Evolutionary conservation across 176 grass and related monocot genomes (phyloP), one percentile per base, ranked within the genome.

Genomic region (Phoenix roebelenii): DNA sequence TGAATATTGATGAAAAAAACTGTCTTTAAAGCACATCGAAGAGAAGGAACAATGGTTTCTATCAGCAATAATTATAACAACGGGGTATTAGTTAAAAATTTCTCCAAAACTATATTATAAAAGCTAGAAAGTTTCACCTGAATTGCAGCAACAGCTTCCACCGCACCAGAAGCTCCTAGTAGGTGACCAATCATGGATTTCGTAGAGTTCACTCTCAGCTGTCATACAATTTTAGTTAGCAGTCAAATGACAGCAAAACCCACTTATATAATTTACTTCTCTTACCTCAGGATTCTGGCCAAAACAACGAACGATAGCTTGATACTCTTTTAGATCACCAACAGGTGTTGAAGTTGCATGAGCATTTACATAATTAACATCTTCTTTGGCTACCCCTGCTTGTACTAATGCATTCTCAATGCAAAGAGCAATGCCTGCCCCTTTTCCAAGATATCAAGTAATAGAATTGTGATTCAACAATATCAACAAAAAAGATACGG

Each of bases 181-280:
- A 98, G 82, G 85, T 98, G 87, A 4, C 93, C 93, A 58, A 82
- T 92, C 93, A 98, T 89, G 53, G 93, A 98, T 81, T 98, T 98
- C 18, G 93, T 98, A 28, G 94, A 92, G 75, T 98, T 98, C 64
- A 98, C 84, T 77, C 76, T 84, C 49, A 98, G 70, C 93, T 98
- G 72, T 61, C 61, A 10, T 63, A 51, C 23, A 66, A 59, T 60
- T 20, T 59, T 77, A 59, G 22, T 79, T 50, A 22, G 50, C 63
- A 65, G 25, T 17, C 61, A 59, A 19, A 70, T 12, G 22, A 66
- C 61, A 64, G 25, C 49, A 22, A 16, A 57, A 19, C 5, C 49
- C 18, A 4, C 54, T 56, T 68, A 29, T 50, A 63, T 44, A 25
- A n/a, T 65, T 74, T 72, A 71, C 6, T 30, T n/a, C 60, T 60